Conservation (phyloP, 2,329 filamentous ascomycete species). For the Sporothrix globosa region DNA sequence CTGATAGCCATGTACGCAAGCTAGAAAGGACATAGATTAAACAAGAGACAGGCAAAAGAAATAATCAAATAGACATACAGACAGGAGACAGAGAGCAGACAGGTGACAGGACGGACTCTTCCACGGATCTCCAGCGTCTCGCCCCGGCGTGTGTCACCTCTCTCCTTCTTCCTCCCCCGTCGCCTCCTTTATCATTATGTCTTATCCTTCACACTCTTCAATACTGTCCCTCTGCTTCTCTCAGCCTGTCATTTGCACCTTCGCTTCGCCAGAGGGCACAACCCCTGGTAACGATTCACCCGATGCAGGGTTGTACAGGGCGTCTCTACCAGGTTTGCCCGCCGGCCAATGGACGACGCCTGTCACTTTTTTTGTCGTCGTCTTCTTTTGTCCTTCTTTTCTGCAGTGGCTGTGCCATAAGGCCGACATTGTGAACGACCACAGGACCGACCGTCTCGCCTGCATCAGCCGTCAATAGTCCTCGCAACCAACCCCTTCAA, state of each 20-base stretch:
- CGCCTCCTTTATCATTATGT: not conserved
- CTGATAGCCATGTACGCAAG: not conserved
- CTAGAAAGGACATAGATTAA: too few relatives aligned
- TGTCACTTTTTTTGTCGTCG: slow-evolving; percentile 3
- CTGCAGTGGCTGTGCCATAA: not conserved
- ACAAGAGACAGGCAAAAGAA: not conserved
- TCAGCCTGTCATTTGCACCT: not conserved
- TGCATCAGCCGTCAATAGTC: not conserved
- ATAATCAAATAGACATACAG: not conserved
- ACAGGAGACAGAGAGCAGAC: too few relatives aligned
- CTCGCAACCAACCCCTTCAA: not conserved
- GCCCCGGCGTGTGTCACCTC: slow-evolving; percentile 15
- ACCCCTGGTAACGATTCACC: slow-evolving; percentile 21
- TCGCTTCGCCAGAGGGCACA: slow-evolving; percentile 16
- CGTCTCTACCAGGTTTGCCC: not conserved
- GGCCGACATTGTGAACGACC: not conserved
- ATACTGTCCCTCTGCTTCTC: not conserved
- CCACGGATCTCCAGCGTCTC: slow-evolving; percentile 7
- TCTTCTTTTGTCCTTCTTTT: not conserved
- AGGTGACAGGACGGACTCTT: not conserved
- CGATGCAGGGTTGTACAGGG: slow-evolving; percentile 17
- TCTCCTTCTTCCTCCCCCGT: not conserved
- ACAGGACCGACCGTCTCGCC: not conserved
- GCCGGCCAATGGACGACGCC: slow-evolving; percentile 4
- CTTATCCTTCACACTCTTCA: not conserved